Evolutionary conservation across 495 filamentous ascomycete species (phyloP).

Genomic region (Neurospora sublineolata): DNA sequence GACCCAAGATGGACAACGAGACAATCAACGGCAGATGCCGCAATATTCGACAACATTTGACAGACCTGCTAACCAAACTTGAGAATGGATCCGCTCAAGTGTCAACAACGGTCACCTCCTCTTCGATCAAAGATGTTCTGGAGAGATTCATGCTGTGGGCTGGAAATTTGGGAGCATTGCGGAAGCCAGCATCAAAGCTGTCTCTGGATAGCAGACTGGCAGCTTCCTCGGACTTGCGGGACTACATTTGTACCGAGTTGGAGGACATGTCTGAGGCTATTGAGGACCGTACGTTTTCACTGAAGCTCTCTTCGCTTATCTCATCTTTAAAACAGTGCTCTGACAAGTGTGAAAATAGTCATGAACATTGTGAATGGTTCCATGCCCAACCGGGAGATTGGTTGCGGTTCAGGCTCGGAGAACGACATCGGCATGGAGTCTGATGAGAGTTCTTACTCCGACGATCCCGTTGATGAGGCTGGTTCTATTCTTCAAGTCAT

Average conservation of each 20-base stretch:
- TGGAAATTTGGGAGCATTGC: conserved; percentile 8
- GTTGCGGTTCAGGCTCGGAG: neutral
- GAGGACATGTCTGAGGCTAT: neutral
- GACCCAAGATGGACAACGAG: neutral
- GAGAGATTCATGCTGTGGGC: conserved; percentile 12
- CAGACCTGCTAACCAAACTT: neutral
- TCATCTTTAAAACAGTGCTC: neutral
- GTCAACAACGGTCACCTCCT: neutral
- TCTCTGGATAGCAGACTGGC: conserved; percentile 7
- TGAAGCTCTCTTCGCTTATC: neutral
- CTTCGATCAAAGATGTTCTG: neutral
- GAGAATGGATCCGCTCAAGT: neutral
- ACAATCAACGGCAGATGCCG: neutral
- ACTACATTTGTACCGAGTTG: neutral
- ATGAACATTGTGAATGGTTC: neutral
- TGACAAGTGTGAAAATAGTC: neutral
- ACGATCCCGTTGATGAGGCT: neutral
- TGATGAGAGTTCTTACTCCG: neutral
- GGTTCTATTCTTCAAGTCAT: neutral
- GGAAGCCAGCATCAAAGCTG: neutral
- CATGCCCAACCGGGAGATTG: neutral
- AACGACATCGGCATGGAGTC: neutral
- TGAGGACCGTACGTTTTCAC: neutral
- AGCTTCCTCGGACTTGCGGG: neutral
- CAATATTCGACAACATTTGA: neutral